Evolutionary conservation across 177 flowering plant genomes (phyloP).

Genomic region (Telopea speciosissima): DNA sequence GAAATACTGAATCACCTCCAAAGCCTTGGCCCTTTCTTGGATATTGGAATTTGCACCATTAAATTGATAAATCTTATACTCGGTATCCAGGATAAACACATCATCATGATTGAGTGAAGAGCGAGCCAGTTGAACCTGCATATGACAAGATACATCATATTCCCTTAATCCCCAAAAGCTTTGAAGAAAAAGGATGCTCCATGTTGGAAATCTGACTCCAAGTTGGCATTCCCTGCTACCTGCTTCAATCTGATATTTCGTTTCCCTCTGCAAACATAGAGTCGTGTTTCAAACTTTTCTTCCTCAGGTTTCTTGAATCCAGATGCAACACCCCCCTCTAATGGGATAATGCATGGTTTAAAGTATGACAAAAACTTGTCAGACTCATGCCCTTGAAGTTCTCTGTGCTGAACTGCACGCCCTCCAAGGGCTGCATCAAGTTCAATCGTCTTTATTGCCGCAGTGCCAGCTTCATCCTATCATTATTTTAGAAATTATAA

Average conservation of each 20-base stretch:
- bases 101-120: constrained; percentile 97
- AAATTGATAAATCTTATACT: constrained; percentile 88
- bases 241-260: constrained; percentile 89
- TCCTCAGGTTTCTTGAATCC: constrained; percentile 82
- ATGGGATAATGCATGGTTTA: constrained; percentile 91
- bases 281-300: constrained; percentile 86
- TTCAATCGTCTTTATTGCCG: constrained; percentile 96
- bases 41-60: constrained; percentile 98
- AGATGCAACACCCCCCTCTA: constrained; percentile 97
- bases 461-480: constrained; percentile 99
- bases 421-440: constrained; percentile 97
- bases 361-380: constrained; percentile 98
- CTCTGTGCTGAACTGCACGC: constrained; percentile 96
- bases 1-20: constrained; percentile 92
- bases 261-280: constrained; percentile 85
- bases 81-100: constrained; percentile 90
- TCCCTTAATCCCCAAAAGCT: constrained; percentile 1
- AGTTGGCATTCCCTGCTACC: constrained; percentile 29
- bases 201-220: not conserved
- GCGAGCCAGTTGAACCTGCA: constrained; percentile 91
- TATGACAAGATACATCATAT: constrained; percentile 13
- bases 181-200: not conserved
- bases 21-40: constrained; percentile 97
- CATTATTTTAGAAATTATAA: constrained; percentile 13
- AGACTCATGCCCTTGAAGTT: constrained; percentile 94